These are phyloP conservation scores for Claviceps spartinae DNA, from an alignment of 2,329 filamentous ascomycete species.

Conservation along the genomic window DNA sequence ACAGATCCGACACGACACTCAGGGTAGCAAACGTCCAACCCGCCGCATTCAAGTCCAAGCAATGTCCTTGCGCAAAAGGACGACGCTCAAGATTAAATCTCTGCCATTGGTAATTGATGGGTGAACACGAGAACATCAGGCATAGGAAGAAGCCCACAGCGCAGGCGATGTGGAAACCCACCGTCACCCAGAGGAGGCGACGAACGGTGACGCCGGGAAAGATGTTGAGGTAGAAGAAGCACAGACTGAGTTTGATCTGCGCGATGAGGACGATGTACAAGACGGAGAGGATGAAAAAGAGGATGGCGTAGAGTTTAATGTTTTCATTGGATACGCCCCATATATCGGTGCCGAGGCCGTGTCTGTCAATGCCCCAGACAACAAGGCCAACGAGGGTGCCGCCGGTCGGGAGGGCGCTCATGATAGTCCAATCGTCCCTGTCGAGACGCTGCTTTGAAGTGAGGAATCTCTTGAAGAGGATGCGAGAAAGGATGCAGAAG, in stretches of 20 bases:
- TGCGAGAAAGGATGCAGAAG: conserved; percentile 7
- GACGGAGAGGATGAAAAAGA: conserved; percentile 19
- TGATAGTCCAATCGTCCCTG: conserved; percentile 19
- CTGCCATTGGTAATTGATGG: conserved; percentile 26
- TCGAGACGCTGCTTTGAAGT: conserved; percentile 17
- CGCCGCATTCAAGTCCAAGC: not conserved
- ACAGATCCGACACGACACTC: conserved; percentile 1
- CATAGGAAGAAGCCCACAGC: conserved; percentile 19
- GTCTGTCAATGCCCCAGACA: conserved; percentile 9
- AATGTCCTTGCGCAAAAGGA: not conserved
- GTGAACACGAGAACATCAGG: conserved; percentile 24
- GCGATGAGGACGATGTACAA: conserved; percentile 25
- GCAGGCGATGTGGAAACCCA: conserved; percentile 17
- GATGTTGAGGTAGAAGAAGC: conserved; percentile 31
- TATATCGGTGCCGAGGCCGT: conserved; percentile 14
- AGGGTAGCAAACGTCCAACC: not conserved
- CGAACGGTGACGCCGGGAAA: conserved; percentile 20
- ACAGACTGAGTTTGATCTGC: conserved; percentile 26
- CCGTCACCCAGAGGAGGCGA: conserved; percentile 19
- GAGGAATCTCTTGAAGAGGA: conserved; percentile 13
- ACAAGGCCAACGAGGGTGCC: conserved; percentile 11
- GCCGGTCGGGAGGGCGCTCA: conserved; percentile 10
- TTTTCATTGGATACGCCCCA: not conserved
- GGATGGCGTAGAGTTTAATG: conserved; percentile 18
- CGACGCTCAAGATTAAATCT: conserved; percentile 10